Conservation (phyloP, 768 basidiomycete species). For the Leccinum aurantiacum region DNA sequence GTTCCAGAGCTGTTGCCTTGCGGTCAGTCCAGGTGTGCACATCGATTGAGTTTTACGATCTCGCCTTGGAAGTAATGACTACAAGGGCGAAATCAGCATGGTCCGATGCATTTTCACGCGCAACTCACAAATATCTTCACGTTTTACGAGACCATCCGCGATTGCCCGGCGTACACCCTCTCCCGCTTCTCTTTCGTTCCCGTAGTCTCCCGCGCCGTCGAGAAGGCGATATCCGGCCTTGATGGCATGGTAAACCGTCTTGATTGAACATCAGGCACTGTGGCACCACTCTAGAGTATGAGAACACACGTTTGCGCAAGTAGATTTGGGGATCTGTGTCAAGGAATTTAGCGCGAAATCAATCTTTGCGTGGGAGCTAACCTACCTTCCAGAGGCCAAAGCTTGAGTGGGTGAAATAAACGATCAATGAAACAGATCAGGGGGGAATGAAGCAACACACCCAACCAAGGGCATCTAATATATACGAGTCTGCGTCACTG, state of each 20-base stretch:
- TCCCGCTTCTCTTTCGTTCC: constrained; percentile 85
- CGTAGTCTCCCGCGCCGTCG: constrained; percentile 85
- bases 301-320: constrained; percentile 56
- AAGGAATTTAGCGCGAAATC: constrained; percentile 1
- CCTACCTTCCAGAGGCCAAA: constrained; percentile 72
- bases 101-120: neutral
- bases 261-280: constrained; percentile 9
- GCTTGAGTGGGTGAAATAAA: constrained; percentile 34
- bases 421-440: constrained; percentile 2
- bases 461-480: constrained; percentile 69
- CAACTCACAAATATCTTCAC: constrained; percentile 80
- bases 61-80: constrained; percentile 85
- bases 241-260: constrained; percentile 84
- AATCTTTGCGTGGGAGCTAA: neutral
- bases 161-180: constrained; percentile 78
- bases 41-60: constrained; percentile 3
- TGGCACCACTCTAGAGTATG: neutral
- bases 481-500: neutral
- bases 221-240: constrained; percentile 85
- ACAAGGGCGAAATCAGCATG: constrained; percentile 4
- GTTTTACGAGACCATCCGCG: constrained; percentile 76
- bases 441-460: constrained; percentile 34
- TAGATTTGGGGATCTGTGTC: constrained; percentile 53
- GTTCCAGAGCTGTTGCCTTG: constrained; percentile 71
- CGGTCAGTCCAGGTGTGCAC: constrained; percentile 6